Percentiles rank a stretch among this genome's conserved stretches.
Conservation (phyloP, 202 grass and related monocot species). For the Zizania palustris region DNA sequence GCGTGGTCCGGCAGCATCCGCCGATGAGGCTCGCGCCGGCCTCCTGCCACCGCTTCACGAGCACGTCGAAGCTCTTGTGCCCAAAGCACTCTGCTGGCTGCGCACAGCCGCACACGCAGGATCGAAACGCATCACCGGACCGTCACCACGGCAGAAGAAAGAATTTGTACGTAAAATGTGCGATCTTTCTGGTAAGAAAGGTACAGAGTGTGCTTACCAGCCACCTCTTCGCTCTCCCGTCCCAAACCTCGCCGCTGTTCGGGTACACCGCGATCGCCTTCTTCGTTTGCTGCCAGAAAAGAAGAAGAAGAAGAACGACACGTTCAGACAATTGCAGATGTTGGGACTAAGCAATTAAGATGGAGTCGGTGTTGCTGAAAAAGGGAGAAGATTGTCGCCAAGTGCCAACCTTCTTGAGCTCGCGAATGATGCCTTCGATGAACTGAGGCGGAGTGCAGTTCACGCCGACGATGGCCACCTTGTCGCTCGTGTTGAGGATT, state of each 20-base stretch:
- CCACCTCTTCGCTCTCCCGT: conserved; percentile 74
- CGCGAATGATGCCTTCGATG: conserved; percentile 63
- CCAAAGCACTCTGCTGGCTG: conserved; percentile 61
- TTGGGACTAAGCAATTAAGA: neutral
- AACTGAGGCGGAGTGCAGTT: conserved; percentile 79
- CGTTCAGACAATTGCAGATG: neutral
- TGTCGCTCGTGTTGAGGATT: conserved; percentile 60
- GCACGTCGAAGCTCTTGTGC: conserved; percentile 63
- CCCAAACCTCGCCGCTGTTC: conserved; percentile 85
- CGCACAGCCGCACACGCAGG: neutral
- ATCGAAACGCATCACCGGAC: neutral
- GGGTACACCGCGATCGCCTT: conserved; percentile 81
- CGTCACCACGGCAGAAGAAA: neutral
- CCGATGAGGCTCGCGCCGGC: conserved; percentile 72
- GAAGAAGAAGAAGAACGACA: neutral
- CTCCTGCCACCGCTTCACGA: conserved; percentile 65
- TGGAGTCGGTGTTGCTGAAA: neutral
- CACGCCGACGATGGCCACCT: conserved; percentile 64
- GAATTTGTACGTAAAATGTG: neutral
- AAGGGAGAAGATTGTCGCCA: no score
- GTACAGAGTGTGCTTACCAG: conserved; percentile 54
- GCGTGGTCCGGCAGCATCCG: conserved; percentile 82
- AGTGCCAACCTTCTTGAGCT: conserved; percentile 71
- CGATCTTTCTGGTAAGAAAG: neutral
- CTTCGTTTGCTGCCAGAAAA: conserved; percentile 57